These are phyloP conservation scores for Dissophora globulifera DNA, from an alignment of 192 early-diverging fungal species.

Conservation along the genomic window DNA sequence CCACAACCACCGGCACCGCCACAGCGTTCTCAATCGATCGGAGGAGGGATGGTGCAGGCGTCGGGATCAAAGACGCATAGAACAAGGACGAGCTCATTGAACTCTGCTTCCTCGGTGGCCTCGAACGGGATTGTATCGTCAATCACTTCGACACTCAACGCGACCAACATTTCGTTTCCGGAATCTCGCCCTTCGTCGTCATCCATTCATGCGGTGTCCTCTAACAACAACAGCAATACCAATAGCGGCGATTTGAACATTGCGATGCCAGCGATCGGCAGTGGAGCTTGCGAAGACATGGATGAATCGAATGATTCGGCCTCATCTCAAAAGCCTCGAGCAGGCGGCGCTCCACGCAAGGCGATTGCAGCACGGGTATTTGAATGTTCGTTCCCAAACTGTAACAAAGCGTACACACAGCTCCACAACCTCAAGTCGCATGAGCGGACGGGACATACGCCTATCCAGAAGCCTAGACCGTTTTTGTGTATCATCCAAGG, in stretches of 20 bases:
- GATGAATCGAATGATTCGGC: background rate
- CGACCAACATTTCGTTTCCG: slow-evolving; percentile 23
- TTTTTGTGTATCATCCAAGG: slow-evolving; percentile 71
- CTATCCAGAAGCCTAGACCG: slow-evolving; percentile 65
- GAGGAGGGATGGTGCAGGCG: no score
- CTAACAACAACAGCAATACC: background rate
- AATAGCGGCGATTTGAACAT: no score
- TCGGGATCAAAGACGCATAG: no score
- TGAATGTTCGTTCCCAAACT: slow-evolving; percentile 48
- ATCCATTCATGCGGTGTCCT: background rate
- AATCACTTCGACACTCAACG: slow-evolving; percentile 9
- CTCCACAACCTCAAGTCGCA: slow-evolving; percentile 59
- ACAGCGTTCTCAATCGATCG: no score
- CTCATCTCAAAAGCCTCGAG: slow-evolving; percentile 9
- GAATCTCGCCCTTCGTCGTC: slow-evolving; percentile 3
- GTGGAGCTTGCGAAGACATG: background rate
- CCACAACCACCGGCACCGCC: no score
- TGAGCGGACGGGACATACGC: slow-evolving; percentile 69
- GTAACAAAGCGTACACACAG: slow-evolving; percentile 54
- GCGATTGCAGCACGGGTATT: slow-evolving; percentile 68
- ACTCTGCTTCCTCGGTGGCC: slow-evolving; percentile 30
- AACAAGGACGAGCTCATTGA: slow-evolving; percentile 29
- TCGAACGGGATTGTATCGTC: slow-evolving; percentile 30
- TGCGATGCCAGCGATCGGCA: background rate
- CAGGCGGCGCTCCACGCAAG: slow-evolving; percentile 30